phyloP scores from a whole-genome alignment of 2,329 filamentous ascomycete species.

The Trichoderma oligosporum region DNA sequence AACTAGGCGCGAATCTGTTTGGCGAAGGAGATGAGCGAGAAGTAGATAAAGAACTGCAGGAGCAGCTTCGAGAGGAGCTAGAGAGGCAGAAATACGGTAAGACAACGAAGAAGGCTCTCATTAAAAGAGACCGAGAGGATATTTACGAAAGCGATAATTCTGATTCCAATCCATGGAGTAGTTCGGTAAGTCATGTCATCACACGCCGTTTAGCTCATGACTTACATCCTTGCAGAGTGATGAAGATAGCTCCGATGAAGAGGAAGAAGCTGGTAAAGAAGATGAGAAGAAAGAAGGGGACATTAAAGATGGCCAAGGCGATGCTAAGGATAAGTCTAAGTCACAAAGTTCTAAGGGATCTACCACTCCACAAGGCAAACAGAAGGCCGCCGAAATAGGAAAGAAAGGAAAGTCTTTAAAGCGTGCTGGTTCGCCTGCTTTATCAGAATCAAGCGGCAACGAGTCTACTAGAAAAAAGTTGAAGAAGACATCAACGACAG shows the following conservation, averaged over 20 bases:
- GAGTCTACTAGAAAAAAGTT: slow-evolving; percentile 79
- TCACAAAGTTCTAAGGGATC: slow-evolving; percentile 62
- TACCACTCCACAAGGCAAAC: slow-evolving; percentile 51
- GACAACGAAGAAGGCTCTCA: slow-evolving; percentile 72
- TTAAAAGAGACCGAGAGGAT: slow-evolving; percentile 79
- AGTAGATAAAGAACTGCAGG: slow-evolving; percentile 70
- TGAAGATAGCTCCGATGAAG: slow-evolving; percentile 40
- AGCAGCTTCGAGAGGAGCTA: slow-evolving; percentile 65
- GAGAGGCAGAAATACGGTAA: slow-evolving; percentile 70
- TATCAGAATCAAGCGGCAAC: slow-evolving; percentile 87
- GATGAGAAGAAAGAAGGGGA: slow-evolving; percentile 52
- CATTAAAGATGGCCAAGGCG: slow-evolving; percentile 53
- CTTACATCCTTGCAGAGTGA: slow-evolving; percentile 42
- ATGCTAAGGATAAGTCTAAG: slow-evolving; percentile 53
- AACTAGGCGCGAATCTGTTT: slow-evolving; percentile 84
- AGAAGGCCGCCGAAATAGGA: slow-evolving; percentile 33
- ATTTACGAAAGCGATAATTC: slow-evolving; percentile 73
- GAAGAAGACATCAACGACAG: slow-evolving; percentile 56
- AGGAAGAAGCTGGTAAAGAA: slow-evolving; percentile 36
- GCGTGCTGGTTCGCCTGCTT: slow-evolving; percentile 77
- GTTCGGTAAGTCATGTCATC: slow-evolving; percentile 31
- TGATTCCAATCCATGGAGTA: slow-evolving; percentile 42
- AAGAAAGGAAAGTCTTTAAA: slow-evolving; percentile 67
- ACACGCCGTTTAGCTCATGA: not conserved
- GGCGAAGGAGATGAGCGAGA: slow-evolving; percentile 64